Conservation (phyloP, 2,329 filamentous ascomycete species). For the Colletotrichum sp. region DNA sequence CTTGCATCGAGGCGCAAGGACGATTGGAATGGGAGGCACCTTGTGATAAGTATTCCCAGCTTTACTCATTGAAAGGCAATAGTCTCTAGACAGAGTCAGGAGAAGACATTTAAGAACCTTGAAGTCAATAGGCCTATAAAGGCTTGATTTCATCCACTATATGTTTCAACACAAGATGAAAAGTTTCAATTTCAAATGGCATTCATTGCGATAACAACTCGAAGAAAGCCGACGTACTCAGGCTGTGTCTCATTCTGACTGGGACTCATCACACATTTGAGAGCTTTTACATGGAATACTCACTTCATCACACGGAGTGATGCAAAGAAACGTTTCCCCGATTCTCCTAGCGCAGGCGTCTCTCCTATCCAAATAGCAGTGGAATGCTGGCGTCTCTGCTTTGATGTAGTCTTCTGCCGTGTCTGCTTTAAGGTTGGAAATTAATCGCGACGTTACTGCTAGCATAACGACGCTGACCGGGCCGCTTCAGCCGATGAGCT, state of each 20-base stretch:
- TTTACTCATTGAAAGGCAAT: neutral
- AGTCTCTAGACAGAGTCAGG: neutral
- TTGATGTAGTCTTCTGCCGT: neutral
- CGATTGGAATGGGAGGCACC: fast-evolving
- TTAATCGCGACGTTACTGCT: neutral
- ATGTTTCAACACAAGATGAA: neutral
- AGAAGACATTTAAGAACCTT: no score
- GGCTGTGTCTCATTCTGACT: neutral
- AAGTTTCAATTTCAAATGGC: neutral
- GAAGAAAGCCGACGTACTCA: neutral
- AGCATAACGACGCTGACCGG: neutral
- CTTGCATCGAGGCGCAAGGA: neutral
- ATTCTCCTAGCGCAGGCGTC: neutral
- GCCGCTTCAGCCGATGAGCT: neutral
- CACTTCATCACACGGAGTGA: neutral
- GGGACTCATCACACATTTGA: neutral
- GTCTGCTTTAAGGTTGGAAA: neutral
- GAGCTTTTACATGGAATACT: neutral
- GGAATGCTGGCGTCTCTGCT: neutral
- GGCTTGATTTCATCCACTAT: neutral
- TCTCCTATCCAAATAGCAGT: neutral
- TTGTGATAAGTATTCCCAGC: neutral
- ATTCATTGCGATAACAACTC: neutral
- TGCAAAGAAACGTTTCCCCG: neutral
- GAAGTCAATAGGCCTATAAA: neutral